These are phyloP conservation scores for Helicocarpus griseus DNA, from an alignment of 2,329 filamentous ascomycete species.

Conservation along the genomic window DNA sequence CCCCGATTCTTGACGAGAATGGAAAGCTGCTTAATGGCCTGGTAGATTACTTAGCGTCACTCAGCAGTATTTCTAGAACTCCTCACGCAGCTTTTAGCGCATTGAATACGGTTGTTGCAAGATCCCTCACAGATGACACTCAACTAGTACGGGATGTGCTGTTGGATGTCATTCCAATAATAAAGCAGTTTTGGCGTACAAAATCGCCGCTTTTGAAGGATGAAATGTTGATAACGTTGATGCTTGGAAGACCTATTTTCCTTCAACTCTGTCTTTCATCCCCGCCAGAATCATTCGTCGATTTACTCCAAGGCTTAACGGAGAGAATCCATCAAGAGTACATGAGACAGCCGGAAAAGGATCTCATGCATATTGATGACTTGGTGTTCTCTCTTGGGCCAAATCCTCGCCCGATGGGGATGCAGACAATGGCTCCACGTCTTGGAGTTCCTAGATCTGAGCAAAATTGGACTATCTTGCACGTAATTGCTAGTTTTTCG, in stretches of 20 bases:
- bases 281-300: constrained; percentile 30
- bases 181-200: constrained; percentile 69
- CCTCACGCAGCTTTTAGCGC: constrained; percentile 66
- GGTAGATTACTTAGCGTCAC: constrained; percentile 52
- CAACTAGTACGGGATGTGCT: constrained; percentile 52
- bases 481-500: constrained; percentile 29
- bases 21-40: constrained; percentile 48
- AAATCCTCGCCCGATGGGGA: constrained; percentile 25
- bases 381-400: constrained; percentile 44
- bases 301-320: constrained; percentile 53
- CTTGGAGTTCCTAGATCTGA: constrained; percentile 27
- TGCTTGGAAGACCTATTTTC: constrained; percentile 54
- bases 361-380: constrained; percentile 70
- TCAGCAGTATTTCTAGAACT: constrained; percentile 50
- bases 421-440: constrained; percentile 26
- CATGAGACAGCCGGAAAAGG: constrained; percentile 56
- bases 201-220: constrained; percentile 59
- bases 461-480: constrained; percentile 31
- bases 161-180: constrained; percentile 55
- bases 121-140: constrained; percentile 59
- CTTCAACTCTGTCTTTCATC: constrained; percentile 28
- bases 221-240: constrained; percentile 65
- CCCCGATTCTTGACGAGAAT: constrained; percentile 51
- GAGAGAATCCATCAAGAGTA: constrained; percentile 73
- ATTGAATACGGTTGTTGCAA: constrained; percentile 61